These are phyloP conservation scores for Oehlia diaphana DNA, from an alignment of 192 early-diverging fungal genomes.

Conservation along the genomic window DNA sequence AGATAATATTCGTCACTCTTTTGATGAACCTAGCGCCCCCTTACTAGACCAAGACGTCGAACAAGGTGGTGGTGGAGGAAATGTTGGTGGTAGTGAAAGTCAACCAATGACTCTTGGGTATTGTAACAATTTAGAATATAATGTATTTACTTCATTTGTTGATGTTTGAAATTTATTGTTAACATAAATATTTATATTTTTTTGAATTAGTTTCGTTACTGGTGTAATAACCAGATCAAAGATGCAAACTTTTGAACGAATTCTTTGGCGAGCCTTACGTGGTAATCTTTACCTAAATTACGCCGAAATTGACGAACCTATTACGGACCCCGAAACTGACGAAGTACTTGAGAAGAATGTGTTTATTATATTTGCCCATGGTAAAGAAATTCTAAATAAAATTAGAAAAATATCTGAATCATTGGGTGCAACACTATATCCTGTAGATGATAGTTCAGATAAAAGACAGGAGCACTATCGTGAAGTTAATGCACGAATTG, in stretches of 20 bases:
- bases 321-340: constrained; percentile 88
- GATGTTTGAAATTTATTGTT: too few relatives aligned
- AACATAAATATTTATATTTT: not conserved
- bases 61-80: constrained; percentile 20
- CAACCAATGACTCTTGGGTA: too few relatives aligned
- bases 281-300: constrained; percentile 97
- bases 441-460: constrained; percentile 79
- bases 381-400: constrained; percentile 83
- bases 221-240: constrained; percentile 88
- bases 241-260: constrained; percentile 89
- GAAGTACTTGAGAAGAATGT: constrained; percentile 92
- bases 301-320: constrained; percentile 93
- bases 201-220: constrained; percentile 78
- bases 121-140: too few relatives aligned
- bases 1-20: constrained; percentile 47
- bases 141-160: too few relatives aligned
- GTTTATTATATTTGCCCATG: constrained; percentile 98
- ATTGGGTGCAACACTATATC: constrained; percentile 93
- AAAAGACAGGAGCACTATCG: constrained; percentile 80
- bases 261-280: constrained; percentile 95
- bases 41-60: constrained; percentile 62
- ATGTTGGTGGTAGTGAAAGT: not conserved
- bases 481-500: constrained; percentile 82
- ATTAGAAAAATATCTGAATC: constrained; percentile 93
- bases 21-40: constrained; percentile 56